Evolutionary conservation across 345 rosid genomes (phyloP).

Genomic region (Ailanthus altissimus): DNA sequence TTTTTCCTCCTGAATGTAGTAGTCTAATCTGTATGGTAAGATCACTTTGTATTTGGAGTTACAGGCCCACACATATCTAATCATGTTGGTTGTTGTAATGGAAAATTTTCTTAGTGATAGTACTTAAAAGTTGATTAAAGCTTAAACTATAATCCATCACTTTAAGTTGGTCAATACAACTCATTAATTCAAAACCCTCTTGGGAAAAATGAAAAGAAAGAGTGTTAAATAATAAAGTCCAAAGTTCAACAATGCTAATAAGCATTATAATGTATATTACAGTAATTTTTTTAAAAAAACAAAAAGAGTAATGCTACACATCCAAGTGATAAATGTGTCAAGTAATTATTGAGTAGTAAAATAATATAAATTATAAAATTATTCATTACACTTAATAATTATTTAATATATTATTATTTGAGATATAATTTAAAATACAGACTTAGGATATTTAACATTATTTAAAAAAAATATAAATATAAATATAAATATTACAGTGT

Average conservation of each 20-base stretch:
- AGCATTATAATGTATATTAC: neutral
- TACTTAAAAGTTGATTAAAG: conserved; percentile 43
- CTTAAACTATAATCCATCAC: conserved; percentile 25
- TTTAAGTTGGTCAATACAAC: conserved; percentile 25
- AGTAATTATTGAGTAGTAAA: too few relatives aligned
- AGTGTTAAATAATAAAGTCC: neutral
- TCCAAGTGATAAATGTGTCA: too few relatives aligned
- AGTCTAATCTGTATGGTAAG: conserved; percentile 44
- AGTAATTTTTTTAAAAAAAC: too few relatives aligned
- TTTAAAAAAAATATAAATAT: too few relatives aligned
- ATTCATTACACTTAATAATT: too few relatives aligned
- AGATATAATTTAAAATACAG: too few relatives aligned
- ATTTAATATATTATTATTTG: too few relatives aligned
- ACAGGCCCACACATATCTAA: conserved; percentile 68
- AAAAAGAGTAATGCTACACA: too few relatives aligned
- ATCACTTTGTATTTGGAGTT: conserved; percentile 36
- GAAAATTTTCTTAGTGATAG: conserved; percentile 37
- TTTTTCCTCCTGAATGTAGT: conserved; percentile 29
- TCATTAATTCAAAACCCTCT: conserved; percentile 13
- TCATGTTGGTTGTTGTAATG: conserved; percentile 58
- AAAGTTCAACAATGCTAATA: neutral
- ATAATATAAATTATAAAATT: too few relatives aligned
- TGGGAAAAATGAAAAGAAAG: neutral
- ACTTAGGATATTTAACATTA: too few relatives aligned
- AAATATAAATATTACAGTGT: neutral